Evolutionary conservation across 1,139 yeast species (phyloP).

Genomic region (Yamadazyma atmosphaerica): DNA sequence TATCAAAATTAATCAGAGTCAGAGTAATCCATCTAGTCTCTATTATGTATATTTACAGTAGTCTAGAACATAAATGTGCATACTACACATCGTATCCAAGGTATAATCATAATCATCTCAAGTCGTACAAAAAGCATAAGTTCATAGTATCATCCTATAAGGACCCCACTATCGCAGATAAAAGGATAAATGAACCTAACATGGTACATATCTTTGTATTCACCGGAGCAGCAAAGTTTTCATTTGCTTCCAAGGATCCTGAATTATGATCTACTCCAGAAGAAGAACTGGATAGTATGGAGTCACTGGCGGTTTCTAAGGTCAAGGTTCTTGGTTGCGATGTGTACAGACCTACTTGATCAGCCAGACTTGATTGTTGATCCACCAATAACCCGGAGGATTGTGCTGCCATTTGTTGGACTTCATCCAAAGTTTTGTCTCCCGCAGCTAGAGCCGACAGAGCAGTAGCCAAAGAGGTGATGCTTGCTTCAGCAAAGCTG

Average conservation of each 20-base stretch:
- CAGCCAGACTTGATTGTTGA: conserved; percentile 6
- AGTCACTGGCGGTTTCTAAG: conserved; percentile 15
- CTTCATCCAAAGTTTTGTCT: background rate
- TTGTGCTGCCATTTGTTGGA: background rate
- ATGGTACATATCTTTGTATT: conserved; percentile 5
- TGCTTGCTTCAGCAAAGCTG: conserved; percentile 4
- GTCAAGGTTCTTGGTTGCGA: conserved; percentile 14
- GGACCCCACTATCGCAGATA: conserved; percentile 7
- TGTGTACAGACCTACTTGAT: conserved; percentile 12
- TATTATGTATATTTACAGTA: background rate
- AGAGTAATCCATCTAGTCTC: too few species aligned
- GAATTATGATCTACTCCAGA: conserved; percentile 1
- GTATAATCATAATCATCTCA: background rate
- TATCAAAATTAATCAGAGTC: too few species aligned
- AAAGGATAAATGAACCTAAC: conserved; percentile 7
- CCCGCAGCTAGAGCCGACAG: background rate
- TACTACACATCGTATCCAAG: background rate
- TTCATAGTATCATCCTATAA: conserved; percentile 2
- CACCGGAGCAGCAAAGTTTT: background rate
- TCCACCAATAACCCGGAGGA: conserved; percentile 12
- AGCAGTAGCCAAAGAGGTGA: conserved; percentile 5
- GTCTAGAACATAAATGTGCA: background rate
- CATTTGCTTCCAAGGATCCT: conserved; percentile 10
- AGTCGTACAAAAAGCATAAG: background rate
- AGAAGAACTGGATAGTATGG: conserved; percentile 11